Conservation (phyloP, 306 rosid genomes). For the Dryas drummondii region DNA sequence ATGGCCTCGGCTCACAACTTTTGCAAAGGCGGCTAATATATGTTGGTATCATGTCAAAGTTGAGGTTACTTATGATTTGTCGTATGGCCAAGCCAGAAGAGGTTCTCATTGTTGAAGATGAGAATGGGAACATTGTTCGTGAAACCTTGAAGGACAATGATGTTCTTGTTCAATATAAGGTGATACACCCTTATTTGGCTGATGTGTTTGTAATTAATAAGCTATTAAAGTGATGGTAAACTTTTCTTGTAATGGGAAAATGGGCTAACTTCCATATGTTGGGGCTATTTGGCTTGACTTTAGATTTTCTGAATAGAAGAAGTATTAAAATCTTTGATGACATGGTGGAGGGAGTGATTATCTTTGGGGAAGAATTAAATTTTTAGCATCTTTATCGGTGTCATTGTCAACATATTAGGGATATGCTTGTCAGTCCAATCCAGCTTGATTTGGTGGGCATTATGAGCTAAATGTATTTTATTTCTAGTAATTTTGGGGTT, state of each 20-base stretch:
- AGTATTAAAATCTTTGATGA: not conserved
- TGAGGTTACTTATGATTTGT: conserved; percentile 94
- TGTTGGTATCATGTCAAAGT: conserved; percentile 84
- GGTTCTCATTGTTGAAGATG: conserved; percentile 98
- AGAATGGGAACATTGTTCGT: conserved; percentile 96
- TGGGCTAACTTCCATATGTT: not conserved
- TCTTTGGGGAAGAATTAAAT: not conserved
- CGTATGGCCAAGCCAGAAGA: conserved; percentile 99
- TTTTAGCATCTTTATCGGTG: not conserved
- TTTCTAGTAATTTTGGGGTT: not conserved
- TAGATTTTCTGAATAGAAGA: not conserved
- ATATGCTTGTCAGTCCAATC: not conserved
- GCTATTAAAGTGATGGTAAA: not conserved
- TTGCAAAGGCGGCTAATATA: conserved; percentile 87
- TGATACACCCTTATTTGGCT: conserved; percentile 23
- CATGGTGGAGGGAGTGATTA: not conserved
- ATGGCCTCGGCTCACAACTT: conserved; percentile 75
- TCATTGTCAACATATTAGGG: not conserved
- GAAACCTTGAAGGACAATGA: conserved; percentile 99
- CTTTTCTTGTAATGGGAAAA: not conserved
- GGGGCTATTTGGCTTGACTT: not conserved
- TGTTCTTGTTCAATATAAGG: conserved; percentile 98
- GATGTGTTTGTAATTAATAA: not conserved
- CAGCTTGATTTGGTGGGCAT: not conserved
- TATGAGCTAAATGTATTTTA: not conserved